Evolutionary conservation across 495 filamentous ascomycete genomes (phyloP).

Genomic region (Hapsidospora chrysogenum): DNA sequence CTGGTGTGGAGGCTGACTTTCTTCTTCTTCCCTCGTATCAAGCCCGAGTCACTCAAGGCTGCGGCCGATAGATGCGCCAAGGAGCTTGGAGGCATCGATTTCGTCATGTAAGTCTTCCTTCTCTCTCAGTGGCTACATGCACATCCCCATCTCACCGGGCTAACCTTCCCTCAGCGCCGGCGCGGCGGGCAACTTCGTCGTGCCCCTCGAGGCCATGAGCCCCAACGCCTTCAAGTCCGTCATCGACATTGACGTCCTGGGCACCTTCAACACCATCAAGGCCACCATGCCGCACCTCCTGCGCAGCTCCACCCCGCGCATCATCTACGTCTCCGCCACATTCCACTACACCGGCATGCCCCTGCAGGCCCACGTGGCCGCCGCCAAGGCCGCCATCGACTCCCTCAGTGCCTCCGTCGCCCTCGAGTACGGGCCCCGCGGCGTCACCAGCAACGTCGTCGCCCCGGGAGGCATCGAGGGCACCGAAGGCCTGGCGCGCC

Average conservation of each 20-base stretch:
- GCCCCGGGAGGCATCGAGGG: conserved; percentile 60
- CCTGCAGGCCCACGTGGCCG: conserved; percentile 70
- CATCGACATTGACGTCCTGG: conserved; percentile 89
- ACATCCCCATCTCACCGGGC: conserved; percentile 5
- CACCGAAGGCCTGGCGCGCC: conserved; percentile 44
- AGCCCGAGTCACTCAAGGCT: conserved; percentile 44
- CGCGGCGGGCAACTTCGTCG: conserved; percentile 91
- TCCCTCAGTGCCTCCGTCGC: conserved; percentile 56
- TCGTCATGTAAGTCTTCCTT: conserved; percentile 56
- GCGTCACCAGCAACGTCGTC: conserved; percentile 79
- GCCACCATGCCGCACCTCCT: conserved; percentile 68
- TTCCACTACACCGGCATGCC: conserved; percentile 77
- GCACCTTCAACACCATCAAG: conserved; percentile 89
- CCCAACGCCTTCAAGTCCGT: conserved; percentile 89
- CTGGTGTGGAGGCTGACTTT: too few species aligned
- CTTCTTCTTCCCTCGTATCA: too few species aligned
- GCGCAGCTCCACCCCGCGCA: conserved; percentile 47
- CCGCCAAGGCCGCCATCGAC: conserved; percentile 86
- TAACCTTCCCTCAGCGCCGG: conserved; percentile 56
- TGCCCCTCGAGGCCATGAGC: conserved; percentile 64
- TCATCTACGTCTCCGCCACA: conserved; percentile 77
- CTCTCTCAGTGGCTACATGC: neutral
- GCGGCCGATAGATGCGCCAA: conserved; percentile 64
- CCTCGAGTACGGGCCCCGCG: conserved; percentile 75
- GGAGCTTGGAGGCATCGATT: conserved; percentile 80